Evolutionary conservation across 192 early-diverging fungal genomes (phyloP), one percentile per base, ranked within the genome.

Genomic region (Chytriomyces hyalinus): DNA sequence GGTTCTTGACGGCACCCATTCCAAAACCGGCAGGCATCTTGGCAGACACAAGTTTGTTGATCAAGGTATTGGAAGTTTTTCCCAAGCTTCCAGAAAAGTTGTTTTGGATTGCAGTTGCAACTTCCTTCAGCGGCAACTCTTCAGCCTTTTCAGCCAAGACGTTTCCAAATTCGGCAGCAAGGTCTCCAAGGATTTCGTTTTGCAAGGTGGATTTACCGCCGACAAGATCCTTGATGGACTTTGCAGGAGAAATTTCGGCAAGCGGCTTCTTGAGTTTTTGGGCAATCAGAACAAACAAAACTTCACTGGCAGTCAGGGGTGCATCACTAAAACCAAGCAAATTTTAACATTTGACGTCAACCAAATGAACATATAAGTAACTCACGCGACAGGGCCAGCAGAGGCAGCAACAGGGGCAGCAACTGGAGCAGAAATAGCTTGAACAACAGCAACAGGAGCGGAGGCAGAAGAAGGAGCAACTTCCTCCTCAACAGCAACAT

Each of bases 181-280:
- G 81, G 81, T 98, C 96, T 81, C 96, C 96, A 67, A 97, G 85
- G 48, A 98, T 95, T 78, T 98, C 96, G 86, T 98, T 98, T 80
- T 98, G 96, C 45, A 98, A 86, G 36, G 96, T 98, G 13, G 93
- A 95, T 83, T 98, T 98, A 78, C 96, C 96, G 48, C 93, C 95
- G 51, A 97, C 95, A 61, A 98, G 89, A 65, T 98, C 95, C 87
- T 95, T 96, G 88, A 92, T 95, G 76, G 87, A 91, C 88, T 94
- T 96, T 78, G 81, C 73, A 36, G 90, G 82, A 15, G 91, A 83
- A 46, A 98, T 82, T 45, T 96, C 93, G 47, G 82, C 80, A 3
- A 95, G 77, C 2, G 91, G 78, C 80, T 94, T 94, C 87, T 94
- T 95, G 60, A 96, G 88, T 84, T 97, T 97, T 80, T 97, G 93